Conservation (phyloP, 306 rosid genomes). For the Fragaria iinumae region DNA sequence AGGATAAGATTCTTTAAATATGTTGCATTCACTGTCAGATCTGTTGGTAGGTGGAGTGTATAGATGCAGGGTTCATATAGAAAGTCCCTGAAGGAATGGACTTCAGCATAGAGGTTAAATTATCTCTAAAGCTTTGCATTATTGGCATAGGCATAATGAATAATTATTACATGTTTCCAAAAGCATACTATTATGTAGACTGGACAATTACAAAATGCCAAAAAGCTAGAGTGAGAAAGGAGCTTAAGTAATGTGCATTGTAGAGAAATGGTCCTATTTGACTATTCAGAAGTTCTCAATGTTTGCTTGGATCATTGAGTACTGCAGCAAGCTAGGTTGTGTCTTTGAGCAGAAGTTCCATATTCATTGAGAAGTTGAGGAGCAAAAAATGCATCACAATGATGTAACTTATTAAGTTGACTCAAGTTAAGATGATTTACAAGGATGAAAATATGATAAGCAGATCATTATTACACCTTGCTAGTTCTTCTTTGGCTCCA, state of each 20-base stretch:
- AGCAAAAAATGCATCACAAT: slow-evolving; percentile 13
- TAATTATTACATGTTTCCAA: background rate
- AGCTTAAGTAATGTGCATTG: background rate
- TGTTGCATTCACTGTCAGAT: background rate
- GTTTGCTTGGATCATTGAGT: background rate
- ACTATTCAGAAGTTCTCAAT: background rate
- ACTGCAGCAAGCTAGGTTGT: background rate
- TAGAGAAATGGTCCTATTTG: background rate
- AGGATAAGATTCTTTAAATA: background rate
- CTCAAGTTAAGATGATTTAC: background rate
- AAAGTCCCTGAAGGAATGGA: background rate
- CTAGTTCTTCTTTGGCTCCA: slow-evolving; percentile 29
- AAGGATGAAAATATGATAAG: background rate
- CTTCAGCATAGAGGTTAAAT: background rate
- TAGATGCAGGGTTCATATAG: background rate
- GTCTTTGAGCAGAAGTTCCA: background rate
- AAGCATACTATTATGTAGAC: background rate
- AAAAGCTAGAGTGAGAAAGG: background rate
- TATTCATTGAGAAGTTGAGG: slow-evolving; percentile 20
- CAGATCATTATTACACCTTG: slow-evolving; percentile 21
- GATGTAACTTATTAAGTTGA: slow-evolving; percentile 3
- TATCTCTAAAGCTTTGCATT: background rate
- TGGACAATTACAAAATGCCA: background rate
- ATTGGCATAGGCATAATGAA: background rate
- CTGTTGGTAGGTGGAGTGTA: background rate